Percentiles rank a stretch among this genome's conserved stretches.
Conservation (phyloP, 164 flowering plant genomes). For the Umbilicus rupestris region DNA sequence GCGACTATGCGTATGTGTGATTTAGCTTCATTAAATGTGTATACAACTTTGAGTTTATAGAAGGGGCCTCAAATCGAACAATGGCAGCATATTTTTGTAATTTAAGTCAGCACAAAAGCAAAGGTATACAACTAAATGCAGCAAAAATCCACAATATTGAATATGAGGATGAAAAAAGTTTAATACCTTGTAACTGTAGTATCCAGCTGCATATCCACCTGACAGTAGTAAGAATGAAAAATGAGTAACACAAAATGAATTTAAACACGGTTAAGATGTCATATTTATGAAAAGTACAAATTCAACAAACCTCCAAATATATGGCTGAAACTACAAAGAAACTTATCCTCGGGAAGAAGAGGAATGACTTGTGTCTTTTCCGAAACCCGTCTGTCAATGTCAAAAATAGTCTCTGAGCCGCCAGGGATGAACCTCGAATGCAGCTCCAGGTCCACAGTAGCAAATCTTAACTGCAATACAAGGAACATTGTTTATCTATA, state of each 20-base stretch:
- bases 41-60: background rate
- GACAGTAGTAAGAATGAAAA: slow-evolving; percentile 10
- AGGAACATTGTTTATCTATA: background rate
- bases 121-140: background rate
- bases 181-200: slow-evolving; percentile 93
- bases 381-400: slow-evolving; percentile 63
- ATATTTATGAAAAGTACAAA: background rate
- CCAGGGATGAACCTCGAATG: slow-evolving; percentile 71
- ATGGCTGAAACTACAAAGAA: slow-evolving; percentile 90
- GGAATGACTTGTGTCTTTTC: slow-evolving; percentile 72
- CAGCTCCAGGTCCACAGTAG: slow-evolving; percentile 74
- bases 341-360: slow-evolving; percentile 79
- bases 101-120: background rate
- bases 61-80: background rate
- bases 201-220: slow-evolving; percentile 98
- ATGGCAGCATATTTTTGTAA: no score
- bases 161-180: background rate
- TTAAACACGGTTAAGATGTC: background rate
- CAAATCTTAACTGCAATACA: slow-evolving; percentile 58
- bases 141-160: background rate
- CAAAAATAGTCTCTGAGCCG: slow-evolving; percentile 75
- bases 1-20: no score
- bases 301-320: slow-evolving; percentile 72
- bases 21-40: background rate
- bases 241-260: no score